Percentiles rank a stretch among this genome's conserved stretches.
phyloP scores from a whole-genome alignment of 1,284 basidiomycete species.

The Tetrapyrgos nigripes region DNA sequence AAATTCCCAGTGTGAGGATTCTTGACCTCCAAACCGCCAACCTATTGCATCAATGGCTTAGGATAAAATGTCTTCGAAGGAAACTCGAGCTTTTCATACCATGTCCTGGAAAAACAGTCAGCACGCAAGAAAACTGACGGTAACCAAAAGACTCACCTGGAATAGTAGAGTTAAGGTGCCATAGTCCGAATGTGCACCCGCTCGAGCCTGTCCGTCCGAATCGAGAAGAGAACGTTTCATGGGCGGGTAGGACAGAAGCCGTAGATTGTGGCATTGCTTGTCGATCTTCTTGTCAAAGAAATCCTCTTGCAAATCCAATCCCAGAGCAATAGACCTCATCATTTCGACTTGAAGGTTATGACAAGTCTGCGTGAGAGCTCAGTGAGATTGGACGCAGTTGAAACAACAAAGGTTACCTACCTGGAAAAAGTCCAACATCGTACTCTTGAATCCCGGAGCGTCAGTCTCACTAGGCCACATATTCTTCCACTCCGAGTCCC shows the following conservation, averaged over 20 bases:
- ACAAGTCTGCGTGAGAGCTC: slow-evolving; percentile 55
- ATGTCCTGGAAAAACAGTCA: slow-evolving; percentile 49
- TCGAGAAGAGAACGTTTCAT: slow-evolving; percentile 64
- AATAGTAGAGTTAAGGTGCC: slow-evolving; percentile 86
- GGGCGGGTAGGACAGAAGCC: slow-evolving; percentile 78
- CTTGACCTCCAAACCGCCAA: slow-evolving; percentile 86
- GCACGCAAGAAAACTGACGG: not conserved
- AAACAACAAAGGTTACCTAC: slow-evolving; percentile 34
- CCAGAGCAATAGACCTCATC: slow-evolving; percentile 84
- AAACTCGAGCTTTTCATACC: slow-evolving; percentile 39
- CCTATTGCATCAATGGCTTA: slow-evolving; percentile 38
- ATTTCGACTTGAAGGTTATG: slow-evolving; percentile 77
- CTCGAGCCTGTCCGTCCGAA: slow-evolving; percentile 75
- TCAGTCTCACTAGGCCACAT: slow-evolving; percentile 76
- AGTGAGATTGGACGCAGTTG: slow-evolving; percentile 1
- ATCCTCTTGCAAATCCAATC: slow-evolving; percentile 70
- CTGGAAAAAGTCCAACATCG: slow-evolving; percentile 79
- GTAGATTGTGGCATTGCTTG: slow-evolving; percentile 79
- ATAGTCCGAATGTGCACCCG: slow-evolving; percentile 82
- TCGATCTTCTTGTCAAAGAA: slow-evolving; percentile 80
- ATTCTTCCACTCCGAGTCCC: slow-evolving; percentile 78
- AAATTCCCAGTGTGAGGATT: slow-evolving; percentile 77
- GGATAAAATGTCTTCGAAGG: slow-evolving; percentile 3
- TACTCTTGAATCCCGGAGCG: slow-evolving; percentile 70
- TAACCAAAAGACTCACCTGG: slow-evolving; percentile 45